Evolutionary conservation across 306 rosid genomes (phyloP).

Genomic region (Pyrus bretschneideri): DNA sequence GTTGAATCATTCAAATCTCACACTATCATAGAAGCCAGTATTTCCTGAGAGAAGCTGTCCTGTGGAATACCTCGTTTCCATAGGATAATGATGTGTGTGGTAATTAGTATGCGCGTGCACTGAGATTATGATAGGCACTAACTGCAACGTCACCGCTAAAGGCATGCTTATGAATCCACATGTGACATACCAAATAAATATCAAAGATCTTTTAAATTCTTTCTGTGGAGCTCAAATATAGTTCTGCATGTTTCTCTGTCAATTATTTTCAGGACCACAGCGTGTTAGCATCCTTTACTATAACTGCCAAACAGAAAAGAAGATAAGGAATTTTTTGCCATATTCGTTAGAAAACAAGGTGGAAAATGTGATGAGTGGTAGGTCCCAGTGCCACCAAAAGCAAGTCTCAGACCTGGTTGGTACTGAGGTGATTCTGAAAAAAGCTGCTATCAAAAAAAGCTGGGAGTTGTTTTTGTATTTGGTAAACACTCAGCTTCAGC

Average conservation of each 20-base stretch:
- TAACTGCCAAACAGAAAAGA: not conserved
- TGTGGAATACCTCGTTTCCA: not conserved
- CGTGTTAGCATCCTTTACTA: not conserved
- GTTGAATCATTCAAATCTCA: too few species aligned
- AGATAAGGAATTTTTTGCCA: not conserved
- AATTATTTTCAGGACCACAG: not conserved
- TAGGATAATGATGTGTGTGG: not conserved
- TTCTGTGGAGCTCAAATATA: not conserved
- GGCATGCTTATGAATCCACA: not conserved
- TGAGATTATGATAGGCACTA: not conserved
- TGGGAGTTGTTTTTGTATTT: too few species aligned
- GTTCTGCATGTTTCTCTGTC: not conserved
- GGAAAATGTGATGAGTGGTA: not conserved
- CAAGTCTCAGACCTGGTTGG: not conserved
- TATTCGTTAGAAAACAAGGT: not conserved
- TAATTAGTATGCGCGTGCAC: not conserved
- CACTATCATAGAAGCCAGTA: too few species aligned
- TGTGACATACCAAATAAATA: too few species aligned
- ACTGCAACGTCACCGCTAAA: not conserved
- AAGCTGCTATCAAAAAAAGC: too few species aligned
- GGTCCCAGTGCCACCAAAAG: not conserved
- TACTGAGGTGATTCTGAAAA: too few species aligned
- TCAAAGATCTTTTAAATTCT: not conserved
- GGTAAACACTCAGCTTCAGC: too few species aligned
- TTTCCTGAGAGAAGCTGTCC: too few species aligned